phyloP scores from a whole-genome alignment of 2,329 filamentous ascomycete genomes.

The Verticillium dahliae region DNA sequence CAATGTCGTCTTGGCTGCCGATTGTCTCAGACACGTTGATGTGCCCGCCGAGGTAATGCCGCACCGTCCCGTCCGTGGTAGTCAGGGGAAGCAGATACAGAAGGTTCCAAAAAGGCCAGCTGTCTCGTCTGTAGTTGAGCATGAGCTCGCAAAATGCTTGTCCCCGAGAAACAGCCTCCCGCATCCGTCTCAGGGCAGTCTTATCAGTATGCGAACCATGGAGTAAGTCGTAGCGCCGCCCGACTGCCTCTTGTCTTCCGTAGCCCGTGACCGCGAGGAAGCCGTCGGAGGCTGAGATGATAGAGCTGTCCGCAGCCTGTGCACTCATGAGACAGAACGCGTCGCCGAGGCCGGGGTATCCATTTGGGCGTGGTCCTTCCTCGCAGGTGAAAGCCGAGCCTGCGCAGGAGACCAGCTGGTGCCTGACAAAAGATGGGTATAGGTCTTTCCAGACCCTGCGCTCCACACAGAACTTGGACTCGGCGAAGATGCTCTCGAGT shows the following conservation, averaged over 20 bases:
- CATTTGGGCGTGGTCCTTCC: constrained; percentile 19
- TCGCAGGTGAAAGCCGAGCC: constrained; percentile 34
- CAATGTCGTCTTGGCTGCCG: constrained; percentile 40
- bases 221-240: constrained; percentile 42
- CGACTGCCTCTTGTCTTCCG: constrained; percentile 36
- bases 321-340: constrained; percentile 54
- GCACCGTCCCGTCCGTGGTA: constrained; percentile 37
- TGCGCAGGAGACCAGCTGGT: constrained; percentile 41
- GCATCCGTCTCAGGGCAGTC: constrained; percentile 31
- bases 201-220: constrained; percentile 40
- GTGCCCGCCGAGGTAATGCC: constrained; percentile 49
- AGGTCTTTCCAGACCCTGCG: constrained; percentile 35
- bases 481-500: constrained; percentile 35
- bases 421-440: constrained; percentile 46
- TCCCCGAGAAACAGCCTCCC: constrained; percentile 29
- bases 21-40: constrained; percentile 51
- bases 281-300: constrained; percentile 41
- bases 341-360: constrained; percentile 49
- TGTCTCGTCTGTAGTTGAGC: constrained; percentile 43
- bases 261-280: constrained; percentile 47
- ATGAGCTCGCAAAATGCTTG: constrained; percentile 43
- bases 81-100: constrained; percentile 46
- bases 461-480: constrained; percentile 36
- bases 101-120: constrained; percentile 50
- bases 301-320: constrained; percentile 39